Evolutionary conservation across 1,284 basidiomycete species (phyloP).

Genomic region (Cutaneotrichosporon mucoides): DNA sequence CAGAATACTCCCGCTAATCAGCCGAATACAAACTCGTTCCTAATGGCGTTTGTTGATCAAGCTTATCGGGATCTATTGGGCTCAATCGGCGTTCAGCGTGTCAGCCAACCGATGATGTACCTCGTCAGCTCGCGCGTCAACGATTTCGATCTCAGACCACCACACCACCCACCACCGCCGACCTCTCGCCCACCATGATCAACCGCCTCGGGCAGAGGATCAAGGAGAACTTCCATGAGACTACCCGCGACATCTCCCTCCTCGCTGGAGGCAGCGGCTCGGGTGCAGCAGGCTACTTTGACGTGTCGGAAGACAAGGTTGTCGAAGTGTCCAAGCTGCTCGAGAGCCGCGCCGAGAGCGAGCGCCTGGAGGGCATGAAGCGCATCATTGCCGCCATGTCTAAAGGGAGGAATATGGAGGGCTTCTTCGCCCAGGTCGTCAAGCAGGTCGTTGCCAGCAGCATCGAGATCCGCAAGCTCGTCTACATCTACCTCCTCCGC

Average conservation of each 20-base stretch:
- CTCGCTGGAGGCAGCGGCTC: constrained; percentile 33
- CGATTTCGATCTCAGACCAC: too few relatives aligned
- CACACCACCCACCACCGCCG: too few relatives aligned
- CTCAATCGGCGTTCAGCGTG: neutral
- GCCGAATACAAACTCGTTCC: neutral
- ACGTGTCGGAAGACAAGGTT: constrained; percentile 48
- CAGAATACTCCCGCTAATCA: neutral
- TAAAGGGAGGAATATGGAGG: constrained; percentile 84
- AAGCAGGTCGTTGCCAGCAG: constrained; percentile 87
- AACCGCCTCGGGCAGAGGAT: constrained; percentile 48
- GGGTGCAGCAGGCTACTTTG: constrained; percentile 45
- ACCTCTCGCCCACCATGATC: constrained; percentile 22
- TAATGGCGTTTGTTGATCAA: too few relatives aligned
- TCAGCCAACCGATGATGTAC: neutral
- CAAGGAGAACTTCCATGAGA: constrained; percentile 51
- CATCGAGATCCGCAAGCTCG: constrained; percentile 92
- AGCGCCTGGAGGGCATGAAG: constrained; percentile 91
- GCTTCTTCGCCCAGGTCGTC: constrained; percentile 89
- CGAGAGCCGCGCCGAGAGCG: constrained; percentile 76
- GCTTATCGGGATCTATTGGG: too few relatives aligned
- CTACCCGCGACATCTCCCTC: constrained; percentile 47
- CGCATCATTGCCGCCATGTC: constrained; percentile 89
- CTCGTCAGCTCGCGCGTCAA: too few relatives aligned
- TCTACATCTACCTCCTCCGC: constrained; percentile 93
- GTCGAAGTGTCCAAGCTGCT: constrained; percentile 72